Base-by-base conservation (phyloP, 345 rosid species). In the Erucastrum elatum region DNA sequence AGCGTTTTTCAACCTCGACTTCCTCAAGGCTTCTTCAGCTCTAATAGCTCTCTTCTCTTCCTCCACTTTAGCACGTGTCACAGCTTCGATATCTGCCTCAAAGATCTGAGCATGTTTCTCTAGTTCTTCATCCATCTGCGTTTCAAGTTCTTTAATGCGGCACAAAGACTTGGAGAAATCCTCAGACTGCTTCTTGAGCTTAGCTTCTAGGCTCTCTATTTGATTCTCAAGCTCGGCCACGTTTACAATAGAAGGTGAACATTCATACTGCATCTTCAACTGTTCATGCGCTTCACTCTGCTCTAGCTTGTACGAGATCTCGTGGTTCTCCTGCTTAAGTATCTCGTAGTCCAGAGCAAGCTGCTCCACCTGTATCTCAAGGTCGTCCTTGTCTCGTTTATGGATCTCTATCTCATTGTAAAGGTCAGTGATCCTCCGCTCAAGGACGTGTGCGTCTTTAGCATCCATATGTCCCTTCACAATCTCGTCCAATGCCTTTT, bases 21-120 rank as follows among this genome's bases (percentile, higher is more conserved):
- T 86, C 82, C 90, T 82, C 84, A 91, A 74, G 56, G 89, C 86
- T 76, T 93, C 98, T 85, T 96, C 99, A 4, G 98, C 94, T 75
- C 75, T 65, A 35, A 91, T 93, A 74, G 98, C 97, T 80, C 93
- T 88, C 68, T 91, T 88, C 77, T 96, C 97, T 82, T 88, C 88
- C 79, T 86, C 86, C 6, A 84, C 81, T 84, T 85, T 96, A 81
- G 82, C 89, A 25, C 8, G 70, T 34, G 85, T 89, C 77, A 87
- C 46, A 60, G 83, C 87, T 70, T 85, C 92, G 31, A 96, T 84
- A 70, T 91, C 97, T 60, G 80, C 90, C 79, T 93, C 91, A 87
- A 89, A 93, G 5, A 76, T 81, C 66, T 77, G 87, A 49, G 85
- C 83, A 72, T 83, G 99, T 82, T 75, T 82, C 73, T 90, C 92